Base-by-base conservation (phyloP, 352 stramenopile genomes). In the Pythium folliculosum region DNA sequence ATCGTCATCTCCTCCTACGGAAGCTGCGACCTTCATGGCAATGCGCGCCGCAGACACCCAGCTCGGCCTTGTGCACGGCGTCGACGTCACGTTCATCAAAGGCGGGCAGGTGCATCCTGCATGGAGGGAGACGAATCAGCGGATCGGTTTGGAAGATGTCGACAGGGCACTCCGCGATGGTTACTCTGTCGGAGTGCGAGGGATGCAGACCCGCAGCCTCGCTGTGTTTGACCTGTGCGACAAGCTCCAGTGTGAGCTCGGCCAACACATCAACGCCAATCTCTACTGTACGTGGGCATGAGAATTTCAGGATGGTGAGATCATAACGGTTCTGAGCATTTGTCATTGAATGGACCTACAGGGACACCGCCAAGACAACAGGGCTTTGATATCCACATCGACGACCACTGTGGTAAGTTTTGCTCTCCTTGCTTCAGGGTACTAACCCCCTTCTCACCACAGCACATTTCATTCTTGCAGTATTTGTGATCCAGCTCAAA, bases 261-360 rank as follows among this genome's bases (percentile, higher is more conserved):
- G 59, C 21, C 73, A 80, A 35, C 68, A 80, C 37, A 70, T 73
- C 44, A 80, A 80, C 53, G 70, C 73, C 0, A 80, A 77, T 40
- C 62, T 80, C 2, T 80, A 80, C 50, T 80, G 73, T 80, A 22
- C 37, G 55, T 62, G 40, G 40, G 9, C 40, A 47, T 21, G 4
- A 1, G 37, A 43, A 43, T 43, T 7, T 0, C 1, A 43, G 25
- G 51, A 8, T 14, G 3, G 4, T 25, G 27, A 30, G 19, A 58
- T 49, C 43, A 49, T 17, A 23, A 22, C n/a, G 44, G n/a, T 50
- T 27, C 7, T 45, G 32, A 56, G 4, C 32, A 40, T 9, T 56
- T 12, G 22, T n/a, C 14, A 17, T 19, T 27, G 32, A 25, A 19
- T 44, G 17, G 17, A 19, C 21, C 32, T 19, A 25, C 27, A 80